Percentiles rank a stretch among this genome's conserved stretches.
phyloP scores from a whole-genome alignment of 1,139 yeast genomes.

The Tardiomyces blankii region DNA sequence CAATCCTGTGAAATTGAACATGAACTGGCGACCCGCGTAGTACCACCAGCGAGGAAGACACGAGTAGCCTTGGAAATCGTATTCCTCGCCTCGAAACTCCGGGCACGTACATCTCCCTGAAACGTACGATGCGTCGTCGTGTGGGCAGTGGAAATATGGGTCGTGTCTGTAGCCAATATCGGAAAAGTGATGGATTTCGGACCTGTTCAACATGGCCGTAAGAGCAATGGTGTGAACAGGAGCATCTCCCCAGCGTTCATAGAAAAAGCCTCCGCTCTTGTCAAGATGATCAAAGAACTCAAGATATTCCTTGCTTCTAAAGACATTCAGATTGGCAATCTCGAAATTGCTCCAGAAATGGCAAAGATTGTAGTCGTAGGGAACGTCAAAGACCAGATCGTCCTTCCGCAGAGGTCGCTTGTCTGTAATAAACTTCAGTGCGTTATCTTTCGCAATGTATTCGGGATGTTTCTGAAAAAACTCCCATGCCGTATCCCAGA shows the following conservation, averaged over 20 bases:
- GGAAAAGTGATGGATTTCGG: slow-evolving; percentile 76
- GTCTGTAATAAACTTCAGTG: slow-evolving; percentile 60
- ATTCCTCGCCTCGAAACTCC: slow-evolving; percentile 29
- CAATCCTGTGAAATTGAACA: slow-evolving; percentile 18
- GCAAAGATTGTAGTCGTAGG: slow-evolving; percentile 66
- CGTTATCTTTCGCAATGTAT: slow-evolving; percentile 53
- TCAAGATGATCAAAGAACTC: slow-evolving; percentile 64
- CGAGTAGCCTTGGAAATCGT: slow-evolving; percentile 54
- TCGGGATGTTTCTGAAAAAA: slow-evolving; percentile 54
- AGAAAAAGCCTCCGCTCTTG: slow-evolving; percentile 71
- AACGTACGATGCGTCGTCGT: slow-evolving; percentile 36
- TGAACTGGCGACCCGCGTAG: slow-evolving; percentile 24
- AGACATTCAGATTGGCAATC: slow-evolving; percentile 70
- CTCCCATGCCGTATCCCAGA: slow-evolving; percentile 66
- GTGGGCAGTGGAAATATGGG: slow-evolving; percentile 80
- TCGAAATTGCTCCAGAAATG: slow-evolving; percentile 97
- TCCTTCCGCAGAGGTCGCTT: slow-evolving; percentile 25
- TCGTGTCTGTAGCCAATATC: slow-evolving; percentile 79
- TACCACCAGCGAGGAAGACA: slow-evolving; percentile 90
- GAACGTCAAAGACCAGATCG: slow-evolving; percentile 28
- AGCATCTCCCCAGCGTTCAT: slow-evolving; percentile 95
- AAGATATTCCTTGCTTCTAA: slow-evolving; percentile 58
- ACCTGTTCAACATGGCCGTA: slow-evolving; percentile 50
- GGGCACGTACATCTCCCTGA: slow-evolving; percentile 62
- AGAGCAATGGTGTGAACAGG: slow-evolving; percentile 86